Evolutionary conservation across 1,284 basidiomycete genomes (phyloP).

Genomic region (Mycena sp.): DNA sequence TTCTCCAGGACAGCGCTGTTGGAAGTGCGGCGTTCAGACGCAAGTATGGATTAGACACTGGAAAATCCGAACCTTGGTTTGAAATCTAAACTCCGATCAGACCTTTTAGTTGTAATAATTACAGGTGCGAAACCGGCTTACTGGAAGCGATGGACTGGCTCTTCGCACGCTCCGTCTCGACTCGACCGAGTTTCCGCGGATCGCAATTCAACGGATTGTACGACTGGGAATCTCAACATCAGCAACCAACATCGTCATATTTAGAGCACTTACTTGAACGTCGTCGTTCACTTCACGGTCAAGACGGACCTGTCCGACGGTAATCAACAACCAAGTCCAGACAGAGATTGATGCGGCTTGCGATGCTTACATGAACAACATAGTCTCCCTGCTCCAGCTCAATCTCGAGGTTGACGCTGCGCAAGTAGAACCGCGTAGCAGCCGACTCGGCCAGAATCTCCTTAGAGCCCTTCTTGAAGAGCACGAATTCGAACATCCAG

Average conservation of each 20-base stretch:
- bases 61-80: too few species aligned
- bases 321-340: neutral
- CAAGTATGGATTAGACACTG: too few species aligned
- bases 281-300: conserved; percentile 42
- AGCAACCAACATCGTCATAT: neutral
- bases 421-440: conserved; percentile 33
- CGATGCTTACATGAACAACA: conserved; percentile 55
- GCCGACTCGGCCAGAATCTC: neutral
- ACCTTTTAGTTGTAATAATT: neutral
- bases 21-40: too few species aligned
- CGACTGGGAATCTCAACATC: neutral
- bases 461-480: conserved; percentile 38
- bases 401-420: conserved; percentile 50
- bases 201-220: conserved; percentile 40
- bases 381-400: conserved; percentile 58
- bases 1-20: conserved; percentile 21
- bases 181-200: conserved; percentile 44
- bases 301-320: conserved; percentile 47
- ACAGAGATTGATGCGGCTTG: neutral
- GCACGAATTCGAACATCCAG: conserved; percentile 54
- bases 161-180: conserved; percentile 51
- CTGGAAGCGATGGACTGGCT: conserved; percentile 58
- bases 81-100: neutral
- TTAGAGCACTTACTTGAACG: neutral
- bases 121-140: conserved; percentile 34